These are phyloP conservation scores for Ascochyta rabiei DNA, from an alignment of 2,329 filamentous ascomycete genomes.

Conservation along the genomic window DNA sequence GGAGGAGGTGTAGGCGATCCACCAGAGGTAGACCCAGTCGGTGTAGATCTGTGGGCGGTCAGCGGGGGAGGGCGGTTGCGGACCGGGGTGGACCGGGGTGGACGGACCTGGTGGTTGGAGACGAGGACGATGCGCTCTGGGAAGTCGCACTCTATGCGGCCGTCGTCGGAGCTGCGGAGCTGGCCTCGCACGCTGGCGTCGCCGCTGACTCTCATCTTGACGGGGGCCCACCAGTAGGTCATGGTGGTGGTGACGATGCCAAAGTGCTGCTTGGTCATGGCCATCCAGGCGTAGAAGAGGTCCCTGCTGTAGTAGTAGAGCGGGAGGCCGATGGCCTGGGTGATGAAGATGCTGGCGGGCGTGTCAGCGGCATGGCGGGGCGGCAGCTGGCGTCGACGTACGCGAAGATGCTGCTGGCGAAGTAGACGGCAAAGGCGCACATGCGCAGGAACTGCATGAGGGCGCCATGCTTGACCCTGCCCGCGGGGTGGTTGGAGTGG, in stretches of 20 bases:
- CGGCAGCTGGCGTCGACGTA: slow-evolving; percentile 30
- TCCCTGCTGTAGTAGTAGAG: slow-evolving; percentile 76
- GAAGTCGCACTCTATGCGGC: slow-evolving; percentile 75
- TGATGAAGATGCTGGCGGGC: slow-evolving; percentile 57
- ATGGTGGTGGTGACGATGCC: slow-evolving; percentile 76
- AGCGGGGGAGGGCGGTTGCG: too few species aligned
- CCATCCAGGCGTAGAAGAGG: slow-evolving; percentile 83
- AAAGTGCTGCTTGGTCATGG: slow-evolving; percentile 84
- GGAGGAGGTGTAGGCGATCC: slow-evolving; percentile 77
- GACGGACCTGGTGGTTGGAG: slow-evolving; percentile 74
- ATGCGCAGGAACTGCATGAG: slow-evolving; percentile 53
- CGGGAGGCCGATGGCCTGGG: slow-evolving; percentile 74
- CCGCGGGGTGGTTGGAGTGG: slow-evolving; percentile 40
- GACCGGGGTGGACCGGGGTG: too few species aligned
- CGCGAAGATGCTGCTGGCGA: slow-evolving; percentile 51
- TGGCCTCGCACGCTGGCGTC: slow-evolving; percentile 80
- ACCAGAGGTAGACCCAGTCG: slow-evolving; percentile 94
- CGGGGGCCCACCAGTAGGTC: slow-evolving; percentile 85
- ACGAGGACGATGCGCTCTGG: slow-evolving; percentile 81
- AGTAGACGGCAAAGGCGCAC: slow-evolving; percentile 53
- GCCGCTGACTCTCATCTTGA: slow-evolving; percentile 78
- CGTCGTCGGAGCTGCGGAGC: slow-evolving; percentile 70
- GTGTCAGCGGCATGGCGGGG: slow-evolving; percentile 30
- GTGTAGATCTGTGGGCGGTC: slow-evolving; percentile 69
- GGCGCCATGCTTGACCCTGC: slow-evolving; percentile 51